Conservation (phyloP, 768 basidiomycete species). For the Arthromyces matolae region DNA sequence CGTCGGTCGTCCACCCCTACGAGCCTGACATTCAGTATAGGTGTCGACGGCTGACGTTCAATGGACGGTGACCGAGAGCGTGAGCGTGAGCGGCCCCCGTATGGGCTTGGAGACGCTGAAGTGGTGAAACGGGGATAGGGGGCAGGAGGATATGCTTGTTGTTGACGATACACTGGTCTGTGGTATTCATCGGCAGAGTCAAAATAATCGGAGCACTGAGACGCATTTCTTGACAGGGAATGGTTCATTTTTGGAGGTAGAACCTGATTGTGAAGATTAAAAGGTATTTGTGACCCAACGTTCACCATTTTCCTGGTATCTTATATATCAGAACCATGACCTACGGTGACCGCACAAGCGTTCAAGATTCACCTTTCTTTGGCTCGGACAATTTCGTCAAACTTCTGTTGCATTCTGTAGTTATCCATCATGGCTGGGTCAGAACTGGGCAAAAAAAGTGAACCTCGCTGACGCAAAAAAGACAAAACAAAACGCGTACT, state of each 20-base stretch:
- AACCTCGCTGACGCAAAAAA: background rate
- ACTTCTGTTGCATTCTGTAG: slow-evolving; percentile 48
- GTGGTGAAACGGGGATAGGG: slow-evolving; percentile 12
- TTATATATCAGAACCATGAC: no score
- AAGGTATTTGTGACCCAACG: slow-evolving; percentile 55
- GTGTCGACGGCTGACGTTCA: slow-evolving; percentile 15
- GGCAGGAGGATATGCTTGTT: slow-evolving; percentile 15
- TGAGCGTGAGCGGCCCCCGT: slow-evolving; percentile 1
- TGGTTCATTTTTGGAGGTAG: slow-evolving; percentile 23
- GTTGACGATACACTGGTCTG: slow-evolving; percentile 11
- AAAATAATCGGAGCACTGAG: slow-evolving; percentile 21
- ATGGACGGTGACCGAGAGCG: slow-evolving; percentile 13
- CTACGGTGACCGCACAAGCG: no score
- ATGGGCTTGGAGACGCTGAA: slow-evolving; percentile 13
- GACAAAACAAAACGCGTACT: background rate
- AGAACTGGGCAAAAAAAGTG: slow-evolving; percentile 15
- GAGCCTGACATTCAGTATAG: slow-evolving; percentile 29
- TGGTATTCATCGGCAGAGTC: slow-evolving; percentile 16
- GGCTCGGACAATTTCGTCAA: slow-evolving; percentile 54
- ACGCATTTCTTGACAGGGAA: slow-evolving; percentile 27
- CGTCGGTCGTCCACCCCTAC: slow-evolving; percentile 24
- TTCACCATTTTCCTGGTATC: slow-evolving; percentile 78
- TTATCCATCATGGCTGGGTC: slow-evolving; percentile 38
- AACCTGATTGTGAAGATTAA: slow-evolving; percentile 48
- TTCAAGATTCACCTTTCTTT: slow-evolving; percentile 63